phyloP scores from a whole-genome alignment of 176 grass and related monocot genomes.

The Raddia guianensis region DNA sequence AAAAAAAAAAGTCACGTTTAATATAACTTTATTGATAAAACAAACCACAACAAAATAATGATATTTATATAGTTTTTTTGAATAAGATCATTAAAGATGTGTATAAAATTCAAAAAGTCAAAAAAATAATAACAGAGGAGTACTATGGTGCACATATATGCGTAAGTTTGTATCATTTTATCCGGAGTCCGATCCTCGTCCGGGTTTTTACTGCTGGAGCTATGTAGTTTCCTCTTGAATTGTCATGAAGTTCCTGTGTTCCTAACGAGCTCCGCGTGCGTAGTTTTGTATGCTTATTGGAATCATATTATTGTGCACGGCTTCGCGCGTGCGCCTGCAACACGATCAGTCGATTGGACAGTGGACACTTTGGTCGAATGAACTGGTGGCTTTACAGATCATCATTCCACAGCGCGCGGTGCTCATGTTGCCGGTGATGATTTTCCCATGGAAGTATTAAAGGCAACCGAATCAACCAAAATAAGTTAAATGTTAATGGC shows the following conservation, averaged over 20 bases:
- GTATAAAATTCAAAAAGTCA: no score
- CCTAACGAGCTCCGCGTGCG: neutral
- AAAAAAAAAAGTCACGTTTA: no score
- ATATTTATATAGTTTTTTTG: no score
- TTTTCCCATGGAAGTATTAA: neutral
- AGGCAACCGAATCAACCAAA: no score
- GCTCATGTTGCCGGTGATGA: neutral
- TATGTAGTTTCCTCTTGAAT: neutral
- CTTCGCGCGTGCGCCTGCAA: slow-evolving; percentile 11
- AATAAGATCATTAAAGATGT: no score
- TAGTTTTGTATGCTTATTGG: neutral
- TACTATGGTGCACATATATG: no score
- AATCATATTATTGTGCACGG: neutral
- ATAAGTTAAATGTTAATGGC: no score
- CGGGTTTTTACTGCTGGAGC: neutral
- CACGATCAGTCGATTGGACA: slow-evolving; percentile 34
- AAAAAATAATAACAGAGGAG: no score
- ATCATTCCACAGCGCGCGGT: neutral
- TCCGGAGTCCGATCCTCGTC: no score
- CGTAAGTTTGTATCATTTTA: no score
- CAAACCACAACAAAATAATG: no score
- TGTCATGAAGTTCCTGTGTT: neutral
- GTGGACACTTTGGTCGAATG: slow-evolving; percentile 3
- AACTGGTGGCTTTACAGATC: neutral
- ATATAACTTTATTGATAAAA: no score